Evolutionary conservation across 2,329 filamentous ascomycete genomes (phyloP), one percentile per base, ranked within the genome.

Genomic region (Botrytis tulipae): DNA sequence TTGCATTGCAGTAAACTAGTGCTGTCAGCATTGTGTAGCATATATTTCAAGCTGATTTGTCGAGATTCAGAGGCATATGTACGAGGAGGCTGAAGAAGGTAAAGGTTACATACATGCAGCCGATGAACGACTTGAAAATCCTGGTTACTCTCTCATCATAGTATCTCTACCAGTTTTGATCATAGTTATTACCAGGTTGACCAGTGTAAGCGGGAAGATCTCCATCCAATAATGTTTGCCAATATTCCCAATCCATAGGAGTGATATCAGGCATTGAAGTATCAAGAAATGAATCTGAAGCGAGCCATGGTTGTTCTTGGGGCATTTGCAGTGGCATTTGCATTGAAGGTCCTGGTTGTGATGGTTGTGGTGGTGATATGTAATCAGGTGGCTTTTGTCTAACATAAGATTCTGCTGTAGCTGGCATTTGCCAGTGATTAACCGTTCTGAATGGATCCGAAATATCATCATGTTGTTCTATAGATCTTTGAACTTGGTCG

Each of bases 201-300:
- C n/a, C 40, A 18, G 63, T 73, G 44, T 74, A 77, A 57, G 76
- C 73, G 1, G 78, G 76, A 35, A 78, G 70, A 69, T 79, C 79
- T 7, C 78, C 78, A 74, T 80, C 77, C 74, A 80, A 76, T 51
- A 81, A 72, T 4, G 76, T 77, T 54, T 80, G 77, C 79, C 79
- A 81, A 63, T 81, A 80, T 44, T 78, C 77, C 79, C 79, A 81
- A 46, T 81, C 78, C 37, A 78, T 72, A 0, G 76, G 75, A 4
- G 74, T 77, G 4, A 78, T 76, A 48, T 79, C 78, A 10, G 77
- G 73, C 72, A 77, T 76, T 20, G 70, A 75, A 42, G 75, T 74
- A 70, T 78, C 71, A 22, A 76, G 68, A 35, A 59, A 69, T 7
- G 75, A 71, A 51, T 76, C 73, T 32, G 71, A 62, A 6, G 71